Evolutionary conservation across 257 asterid genomes (phyloP).

Genomic region (Solanum acaule): DNA sequence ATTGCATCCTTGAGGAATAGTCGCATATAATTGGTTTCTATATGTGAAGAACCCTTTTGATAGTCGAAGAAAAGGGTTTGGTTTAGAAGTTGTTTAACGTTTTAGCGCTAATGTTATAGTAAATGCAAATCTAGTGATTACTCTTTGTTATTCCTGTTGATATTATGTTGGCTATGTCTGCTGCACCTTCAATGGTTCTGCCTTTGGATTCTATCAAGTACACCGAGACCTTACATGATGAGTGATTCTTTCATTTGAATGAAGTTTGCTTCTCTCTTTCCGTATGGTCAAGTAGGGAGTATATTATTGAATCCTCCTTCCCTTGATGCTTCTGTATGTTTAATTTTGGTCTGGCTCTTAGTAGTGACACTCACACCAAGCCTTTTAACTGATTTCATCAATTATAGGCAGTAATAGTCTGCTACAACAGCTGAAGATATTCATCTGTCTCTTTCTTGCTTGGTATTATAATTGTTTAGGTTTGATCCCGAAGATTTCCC

Average conservation of each 20-base stretch:
- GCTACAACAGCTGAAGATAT: background rate
- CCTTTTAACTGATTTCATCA: background rate
- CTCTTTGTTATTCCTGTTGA: background rate
- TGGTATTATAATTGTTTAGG: background rate
- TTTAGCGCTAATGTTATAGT: background rate
- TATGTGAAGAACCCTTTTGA: background rate
- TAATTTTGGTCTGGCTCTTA: background rate
- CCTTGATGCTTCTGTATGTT: background rate
- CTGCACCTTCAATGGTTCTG: background rate
- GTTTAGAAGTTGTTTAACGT: background rate
- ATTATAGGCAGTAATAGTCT: background rate
- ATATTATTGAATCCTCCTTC: background rate
- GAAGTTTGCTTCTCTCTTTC: background rate
- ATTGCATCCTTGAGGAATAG: background rate
- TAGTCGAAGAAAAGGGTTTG: background rate
- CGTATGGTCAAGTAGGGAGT: background rate
- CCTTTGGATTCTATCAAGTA: background rate
- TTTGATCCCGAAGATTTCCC: background rate
- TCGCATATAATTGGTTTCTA: background rate
- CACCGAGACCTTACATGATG: background rate
- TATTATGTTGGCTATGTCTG: background rate
- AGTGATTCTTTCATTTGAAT: background rate
- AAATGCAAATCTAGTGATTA: background rate
- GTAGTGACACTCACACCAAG: background rate
- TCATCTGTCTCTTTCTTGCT: background rate